phyloP scores from a whole-genome alignment of 352 stramenopile species.

The Lagenidium giganteum region DNA sequence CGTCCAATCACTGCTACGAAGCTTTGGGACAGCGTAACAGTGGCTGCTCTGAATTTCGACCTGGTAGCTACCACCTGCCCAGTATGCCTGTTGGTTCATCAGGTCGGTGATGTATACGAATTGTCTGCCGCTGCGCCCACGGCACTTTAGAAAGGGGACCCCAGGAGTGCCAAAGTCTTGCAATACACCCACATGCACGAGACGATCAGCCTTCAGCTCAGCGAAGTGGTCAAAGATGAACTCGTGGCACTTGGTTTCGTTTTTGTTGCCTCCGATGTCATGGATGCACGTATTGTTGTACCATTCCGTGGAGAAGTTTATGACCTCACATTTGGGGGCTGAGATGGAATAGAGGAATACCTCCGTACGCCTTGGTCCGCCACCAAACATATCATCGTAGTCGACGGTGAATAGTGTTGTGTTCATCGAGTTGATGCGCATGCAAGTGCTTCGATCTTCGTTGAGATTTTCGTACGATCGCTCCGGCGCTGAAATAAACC shows the following conservation, averaged over 20 bases:
- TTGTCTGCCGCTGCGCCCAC: not conserved
- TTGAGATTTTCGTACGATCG: conserved; percentile 8
- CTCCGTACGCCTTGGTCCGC: conserved; percentile 8
- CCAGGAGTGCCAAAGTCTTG: not conserved
- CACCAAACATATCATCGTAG: conserved; percentile 21
- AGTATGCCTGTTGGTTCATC: conserved; percentile 6
- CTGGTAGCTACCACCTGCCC: conserved; percentile 3
- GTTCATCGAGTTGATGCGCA: conserved; percentile 18
- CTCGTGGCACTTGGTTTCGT: conserved; percentile 2
- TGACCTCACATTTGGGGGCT: conserved; percentile 10
- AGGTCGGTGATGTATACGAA: conserved; percentile 8
- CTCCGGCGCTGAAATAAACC: conserved; percentile 13
- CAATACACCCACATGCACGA: not conserved
- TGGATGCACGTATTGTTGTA: not conserved
- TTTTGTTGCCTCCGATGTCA: no score
- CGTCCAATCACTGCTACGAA: not conserved
- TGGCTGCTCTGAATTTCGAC: conserved; percentile 2
- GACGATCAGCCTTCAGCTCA: not conserved
- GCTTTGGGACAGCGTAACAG: not conserved
- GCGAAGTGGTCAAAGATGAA: conserved; percentile 11
- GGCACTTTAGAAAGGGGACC: conserved; percentile 5
- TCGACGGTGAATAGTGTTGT: conserved; percentile 12
- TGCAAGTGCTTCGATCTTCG: conserved; percentile 15
- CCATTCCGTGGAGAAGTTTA: conserved; percentile 5
- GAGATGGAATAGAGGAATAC: conserved; percentile 20